Evolutionary conservation across 2,329 filamentous ascomycete species (phyloP), one percentile per base, ranked within the genome.

Genomic region (Penicillium sp.): DNA sequence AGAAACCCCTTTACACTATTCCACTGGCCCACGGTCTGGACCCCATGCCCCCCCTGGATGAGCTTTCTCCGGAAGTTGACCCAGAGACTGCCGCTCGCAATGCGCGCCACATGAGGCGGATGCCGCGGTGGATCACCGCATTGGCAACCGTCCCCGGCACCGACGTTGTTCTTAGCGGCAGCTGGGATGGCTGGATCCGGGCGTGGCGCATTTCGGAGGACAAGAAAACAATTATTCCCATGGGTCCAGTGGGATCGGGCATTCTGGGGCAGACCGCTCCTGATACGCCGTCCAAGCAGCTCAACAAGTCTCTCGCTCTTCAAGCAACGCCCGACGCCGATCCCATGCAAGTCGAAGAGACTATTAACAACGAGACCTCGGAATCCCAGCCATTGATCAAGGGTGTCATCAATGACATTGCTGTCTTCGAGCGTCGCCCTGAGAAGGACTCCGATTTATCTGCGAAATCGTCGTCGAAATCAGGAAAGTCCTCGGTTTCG

Each of bases 181-280:
- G 89, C 69, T 98, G 91, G 90, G 93, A 95, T 65, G 93, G 93
- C 2, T 83, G 81, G 67, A 78, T 98, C 49, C 79, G 91, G 43
- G 85, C 85, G 4, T 98, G 93, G 93, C 83, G 79, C 51, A 77
- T 98, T 18, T 86, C 83, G 45, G 82, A 88, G 37, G 91, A 96
- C 66, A 93, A 90, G 72, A 82, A 81, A 66, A 83, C 78, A 54
- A 79, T 98, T 39, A 84, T 93, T 61, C 72, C 81, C 0, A 69
- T 89, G 6, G 90, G 89, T 1, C 76, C 82, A 1, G 73, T 93
- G 28, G 85, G 81, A 9, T 55, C 50, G 36, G 57, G 59, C 6
- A 39, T 55, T 40, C 26, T 49, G 4, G 38, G 49, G 13, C 48
- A 55, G 12, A 32, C 51, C 1, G 43, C 51, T 11, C 54, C 62